Evolutionary conservation across 768 basidiomycete genomes (phyloP).

Genomic region (Pulveroboletus sp.): DNA sequence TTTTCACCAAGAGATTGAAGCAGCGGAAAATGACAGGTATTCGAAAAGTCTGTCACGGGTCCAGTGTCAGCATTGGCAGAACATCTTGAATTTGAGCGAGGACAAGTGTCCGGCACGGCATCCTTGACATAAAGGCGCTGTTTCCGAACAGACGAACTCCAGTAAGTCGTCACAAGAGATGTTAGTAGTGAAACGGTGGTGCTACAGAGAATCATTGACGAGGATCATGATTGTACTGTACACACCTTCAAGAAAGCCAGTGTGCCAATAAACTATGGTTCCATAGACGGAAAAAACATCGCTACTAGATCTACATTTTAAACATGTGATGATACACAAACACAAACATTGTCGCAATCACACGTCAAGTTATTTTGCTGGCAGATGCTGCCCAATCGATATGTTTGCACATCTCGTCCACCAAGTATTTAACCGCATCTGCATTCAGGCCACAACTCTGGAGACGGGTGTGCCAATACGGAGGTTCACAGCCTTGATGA

Average conservation of each 20-base stretch:
- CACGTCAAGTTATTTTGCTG: conserved; percentile 1
- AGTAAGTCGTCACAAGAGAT: no score
- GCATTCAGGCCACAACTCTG: conserved; percentile 19
- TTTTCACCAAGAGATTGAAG: no score
- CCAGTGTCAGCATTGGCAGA: no score
- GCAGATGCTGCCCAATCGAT: conserved; percentile 15
- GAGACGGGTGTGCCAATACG: conserved; percentile 26
- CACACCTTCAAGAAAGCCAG: not conserved
- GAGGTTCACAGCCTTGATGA: conserved; percentile 23
- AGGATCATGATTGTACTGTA: not conserved
- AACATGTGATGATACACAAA: not conserved
- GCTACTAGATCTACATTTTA: conserved; percentile 11
- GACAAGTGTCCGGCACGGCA: no score
- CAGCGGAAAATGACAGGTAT: no score
- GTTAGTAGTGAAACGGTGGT: no score
- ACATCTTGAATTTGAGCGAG: no score
- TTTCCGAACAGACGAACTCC: no score
- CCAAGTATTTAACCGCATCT: conserved; percentile 13
- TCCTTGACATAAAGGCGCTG: no score
- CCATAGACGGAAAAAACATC: not conserved
- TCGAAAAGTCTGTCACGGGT: no score
- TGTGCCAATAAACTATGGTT: not conserved
- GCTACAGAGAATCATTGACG: not conserved
- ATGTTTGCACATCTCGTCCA: conserved; percentile 28
- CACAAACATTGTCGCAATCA: not conserved